Evolutionary conservation across 495 filamentous ascomycete genomes (phyloP).

Genomic region (Tuber brumale): DNA sequence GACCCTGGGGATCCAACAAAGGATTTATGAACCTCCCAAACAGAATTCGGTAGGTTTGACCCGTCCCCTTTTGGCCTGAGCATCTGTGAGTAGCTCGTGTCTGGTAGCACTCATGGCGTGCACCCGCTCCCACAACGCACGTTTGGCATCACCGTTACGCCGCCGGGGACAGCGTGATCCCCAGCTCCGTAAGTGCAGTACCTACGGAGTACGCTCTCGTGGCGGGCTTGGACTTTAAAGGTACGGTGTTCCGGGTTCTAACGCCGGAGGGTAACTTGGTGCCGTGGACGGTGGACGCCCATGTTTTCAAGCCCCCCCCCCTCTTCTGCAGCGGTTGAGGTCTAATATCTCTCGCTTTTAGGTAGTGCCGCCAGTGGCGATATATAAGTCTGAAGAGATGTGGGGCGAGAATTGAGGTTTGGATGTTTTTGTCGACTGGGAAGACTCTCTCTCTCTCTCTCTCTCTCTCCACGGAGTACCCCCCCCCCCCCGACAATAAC

Average conservation of each 20-base stretch:
- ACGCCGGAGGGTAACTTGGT: constrained; percentile 19
- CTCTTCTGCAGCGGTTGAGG: constrained; percentile 12
- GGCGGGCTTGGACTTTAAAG: not conserved
- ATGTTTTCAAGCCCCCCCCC: constrained; percentile 21
- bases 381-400: not conserved
- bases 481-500: too few relatives aligned
- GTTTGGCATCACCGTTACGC: constrained; percentile 1
- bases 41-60: not conserved
- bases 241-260: constrained; percentile 9
- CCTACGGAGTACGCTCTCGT: not conserved
- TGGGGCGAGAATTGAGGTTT: not conserved
- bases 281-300: constrained; percentile 11
- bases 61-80: constrained; percentile 11
- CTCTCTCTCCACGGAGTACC: too few relatives aligned
- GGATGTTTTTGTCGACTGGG: not conserved
- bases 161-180: constrained; percentile 7
- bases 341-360: constrained; percentile 7
- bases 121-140: too few relatives aligned
- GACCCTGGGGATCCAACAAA: not conserved
- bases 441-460: not conserved
- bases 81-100: constrained; percentile 12
- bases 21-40: not conserved
- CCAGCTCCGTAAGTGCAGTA: not conserved
- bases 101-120: constrained; percentile 18
- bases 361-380: not conserved